Base-by-base conservation (phyloP, 106 monocot genomes). In the Apostasia ramifera region DNA sequence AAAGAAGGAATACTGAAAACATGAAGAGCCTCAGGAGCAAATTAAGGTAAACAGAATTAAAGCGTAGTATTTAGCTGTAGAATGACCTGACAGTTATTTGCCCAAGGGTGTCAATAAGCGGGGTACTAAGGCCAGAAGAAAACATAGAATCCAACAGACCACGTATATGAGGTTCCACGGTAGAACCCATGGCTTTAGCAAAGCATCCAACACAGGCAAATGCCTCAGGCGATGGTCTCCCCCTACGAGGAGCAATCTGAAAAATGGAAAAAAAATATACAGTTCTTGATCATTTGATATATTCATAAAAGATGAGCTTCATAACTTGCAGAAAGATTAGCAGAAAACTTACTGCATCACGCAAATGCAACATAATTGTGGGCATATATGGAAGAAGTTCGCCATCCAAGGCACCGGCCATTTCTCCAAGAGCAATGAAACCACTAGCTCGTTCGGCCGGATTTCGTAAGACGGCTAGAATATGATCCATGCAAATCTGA, bases 401-500 rank as follows among this genome's bases (percentile, higher is more conserved):
- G 61, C 84, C 89, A 75, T 86, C 84, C 78, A 97, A 81, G 52
- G 95, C 95, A 47, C 95, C 92, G 70, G 95, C 95, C 95, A 97
- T 97, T 80, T 97, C 95, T 69, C 89, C 92, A 44, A 97, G 81
- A 55, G 95, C 95, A 79, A 85, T 83, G 55, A 97, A 97, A 10
- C 95, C 92, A 84, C 89, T 92, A 12, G 89, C 89, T 63, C 95
- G 86, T 70, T 97, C 95, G 74, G 79, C 89, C 47, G 92, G 95
- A 72, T 81, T 86, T 59, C 86, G 92, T 60, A 97, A 59, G 41
- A 97, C 95, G 9, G 89, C 92, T 45, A 97, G 73, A 41, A 97
- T 92, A 66, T 97, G 95, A 71, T 97, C 81, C 95, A 97, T 97
- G 81, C 95, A 97, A 45, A 97, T 92, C 95, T 97, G 72, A 50